Percentiles rank a stretch among this genome's conserved stretches.
phyloP scores from a whole-genome alignment of 1,284 basidiomycete genomes.

The Tylopilus orsonianus region DNA sequence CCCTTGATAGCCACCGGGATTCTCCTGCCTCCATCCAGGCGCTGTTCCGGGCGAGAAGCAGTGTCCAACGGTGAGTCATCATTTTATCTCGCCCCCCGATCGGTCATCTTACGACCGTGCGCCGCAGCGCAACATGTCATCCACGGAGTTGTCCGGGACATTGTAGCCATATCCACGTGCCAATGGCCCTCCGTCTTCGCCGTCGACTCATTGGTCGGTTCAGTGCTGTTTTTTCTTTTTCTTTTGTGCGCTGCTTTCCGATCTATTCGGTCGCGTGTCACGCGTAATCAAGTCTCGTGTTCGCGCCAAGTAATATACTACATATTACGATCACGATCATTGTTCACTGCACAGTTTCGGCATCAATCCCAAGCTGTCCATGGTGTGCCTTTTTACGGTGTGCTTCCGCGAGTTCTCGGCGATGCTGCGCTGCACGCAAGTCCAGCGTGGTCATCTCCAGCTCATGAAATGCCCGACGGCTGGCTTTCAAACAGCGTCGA shows the following conservation, averaged over 20 bases:
- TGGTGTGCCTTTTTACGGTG: conserved; percentile 61
- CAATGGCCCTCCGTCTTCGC: conserved; percentile 12
- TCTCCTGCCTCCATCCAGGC: conserved; percentile 56
- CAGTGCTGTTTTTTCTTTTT: conserved; percentile 72
- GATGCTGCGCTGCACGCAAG: conserved; percentile 53
- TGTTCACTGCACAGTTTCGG: conserved; percentile 25
- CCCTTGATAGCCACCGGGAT: conserved; percentile 60
- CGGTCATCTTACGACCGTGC: conserved; percentile 15
- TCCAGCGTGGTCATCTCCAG: conserved; percentile 59
- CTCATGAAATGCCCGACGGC: conserved; percentile 57
- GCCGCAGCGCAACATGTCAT: conserved; percentile 65
- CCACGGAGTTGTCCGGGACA: conserved; percentile 66
- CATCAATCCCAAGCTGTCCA: conserved; percentile 59
- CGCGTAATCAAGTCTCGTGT: conserved; percentile 67
- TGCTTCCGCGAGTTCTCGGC: conserved; percentile 52
- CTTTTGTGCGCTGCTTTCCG: conserved; percentile 73
- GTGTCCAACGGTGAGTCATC: conserved; percentile 59
- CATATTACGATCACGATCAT: conserved; percentile 28
- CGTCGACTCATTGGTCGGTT: conserved; percentile 13
- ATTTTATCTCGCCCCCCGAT: conserved; percentile 3
- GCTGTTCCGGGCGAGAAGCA: conserved; percentile 40
- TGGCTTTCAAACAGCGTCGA: conserved; percentile 40
- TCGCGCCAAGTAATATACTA: conserved; percentile 24
- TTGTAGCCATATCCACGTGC: conserved; percentile 75
- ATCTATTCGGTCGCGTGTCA: conserved; percentile 73